Base-by-base conservation (phyloP, 495 filamentous ascomycete genomes). In the Neurospora sp. region DNA sequence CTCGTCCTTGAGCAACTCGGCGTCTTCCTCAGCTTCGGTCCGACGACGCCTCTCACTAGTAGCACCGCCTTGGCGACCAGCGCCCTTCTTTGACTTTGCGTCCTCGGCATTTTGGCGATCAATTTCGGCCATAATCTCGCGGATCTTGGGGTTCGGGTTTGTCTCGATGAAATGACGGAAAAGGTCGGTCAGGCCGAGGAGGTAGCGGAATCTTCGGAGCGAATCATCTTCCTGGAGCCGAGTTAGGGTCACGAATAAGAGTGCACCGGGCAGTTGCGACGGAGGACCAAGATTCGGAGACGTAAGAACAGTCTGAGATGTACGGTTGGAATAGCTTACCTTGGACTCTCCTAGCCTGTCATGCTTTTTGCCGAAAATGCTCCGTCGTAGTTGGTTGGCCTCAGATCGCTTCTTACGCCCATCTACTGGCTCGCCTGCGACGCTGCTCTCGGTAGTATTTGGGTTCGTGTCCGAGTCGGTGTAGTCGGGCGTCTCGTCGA, bases 91-190 rank as follows among this genome's bases (percentile, higher is more conserved):
- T 12, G 86, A 85, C 77, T 87, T 92, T 23, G 83, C 85, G 48
- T 90, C 89, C 75, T 96, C 93, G 20, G 89, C 91, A 81, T 98
- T 94, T 80, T 97, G 93, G 35, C 91, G 90, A 80, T 98, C 94
- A 77, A 98, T 98, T 81, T 98, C 93, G 11, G 88, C 88, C 86
- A 98, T 94, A 71, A 98, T 92, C 59, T 95, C 91, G 76, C 95
- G 91, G 79, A 98, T 93, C 44, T 90, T 90, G 0, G 94, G 94
- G 76, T 98, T 93, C 3, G 94, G 96, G 79, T 97, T 99, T 23
- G 94, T 92, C 78, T 98, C 94, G 84, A 99, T 99, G 82, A 99
- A 99, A 82, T 99, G 96, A 74, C 96, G 92, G 85, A 99, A 99
- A 27, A 99, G 88, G 79, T 99, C 96, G 66, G 96, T 99, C 69